These are phyloP conservation scores for Chlamydomonas sphaeroides DNA, from an alignment of 139 green algal genomes.

Conservation along the genomic window DNA sequence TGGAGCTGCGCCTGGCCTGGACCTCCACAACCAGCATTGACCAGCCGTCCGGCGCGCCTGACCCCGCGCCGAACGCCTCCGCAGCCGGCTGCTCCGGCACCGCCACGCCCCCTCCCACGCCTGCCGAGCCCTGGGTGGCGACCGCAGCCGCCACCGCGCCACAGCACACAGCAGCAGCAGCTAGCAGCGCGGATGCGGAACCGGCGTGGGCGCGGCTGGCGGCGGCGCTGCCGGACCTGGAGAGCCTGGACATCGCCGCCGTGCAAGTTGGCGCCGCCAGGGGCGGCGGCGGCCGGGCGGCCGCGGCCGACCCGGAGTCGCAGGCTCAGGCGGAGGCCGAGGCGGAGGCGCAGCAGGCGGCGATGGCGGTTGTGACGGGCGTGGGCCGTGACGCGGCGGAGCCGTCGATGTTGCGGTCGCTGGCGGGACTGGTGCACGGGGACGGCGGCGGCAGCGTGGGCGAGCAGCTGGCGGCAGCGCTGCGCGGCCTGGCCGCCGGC, in stretches of 20 bases:
- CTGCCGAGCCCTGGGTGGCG: too few relatives aligned
- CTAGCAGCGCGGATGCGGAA: background rate
- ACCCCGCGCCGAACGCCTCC: background rate
- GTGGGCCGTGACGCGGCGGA: background rate
- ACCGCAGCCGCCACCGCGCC: background rate
- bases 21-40: background rate
- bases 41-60: background rate
- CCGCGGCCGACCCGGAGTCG: background rate
- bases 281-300: too few relatives aligned
- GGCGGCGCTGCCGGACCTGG: background rate
- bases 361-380: too few relatives aligned
- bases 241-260: background rate
- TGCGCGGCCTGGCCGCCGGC: background rate
- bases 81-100: too few relatives aligned
- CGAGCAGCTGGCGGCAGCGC: too few relatives aligned
- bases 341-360: background rate
- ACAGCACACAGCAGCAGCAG: background rate
- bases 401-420: too few relatives aligned
- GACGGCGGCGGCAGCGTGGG: background rate
- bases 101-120: background rate
- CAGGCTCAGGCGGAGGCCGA: background rate
- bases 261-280: background rate
- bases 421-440: background rate
- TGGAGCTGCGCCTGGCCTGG: conserved; percentile 28
- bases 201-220: background rate